phyloP scores from a whole-genome alignment of 495 filamentous ascomycete genomes.

The Talaromyces trachyspermus region DNA sequence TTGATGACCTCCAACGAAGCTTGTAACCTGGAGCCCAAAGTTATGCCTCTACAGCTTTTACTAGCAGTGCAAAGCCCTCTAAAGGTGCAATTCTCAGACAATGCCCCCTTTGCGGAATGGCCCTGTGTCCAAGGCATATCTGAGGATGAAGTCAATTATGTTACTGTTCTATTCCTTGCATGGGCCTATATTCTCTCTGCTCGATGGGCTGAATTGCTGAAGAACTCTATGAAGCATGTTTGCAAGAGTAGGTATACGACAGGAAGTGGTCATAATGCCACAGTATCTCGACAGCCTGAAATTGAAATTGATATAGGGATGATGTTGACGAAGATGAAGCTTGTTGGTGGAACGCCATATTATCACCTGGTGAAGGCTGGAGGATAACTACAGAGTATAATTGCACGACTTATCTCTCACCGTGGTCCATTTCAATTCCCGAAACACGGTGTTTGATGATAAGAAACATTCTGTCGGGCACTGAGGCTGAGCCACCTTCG shows the following conservation, averaged over 20 bases:
- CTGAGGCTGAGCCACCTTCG: conserved; percentile 10
- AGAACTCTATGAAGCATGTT: conserved; percentile 15
- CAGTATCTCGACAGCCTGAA: conserved; percentile 7
- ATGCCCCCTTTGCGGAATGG: conserved; percentile 17
- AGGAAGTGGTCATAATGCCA: not conserved
- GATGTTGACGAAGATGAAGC: conserved; percentile 13
- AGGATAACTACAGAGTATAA: conserved; percentile 17
- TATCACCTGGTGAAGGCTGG: conserved; percentile 16
- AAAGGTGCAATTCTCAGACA: conserved; percentile 14
- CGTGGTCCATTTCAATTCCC: conserved; percentile 17
- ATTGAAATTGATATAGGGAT: conserved; percentile 14
- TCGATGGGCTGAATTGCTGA: conserved; percentile 20
- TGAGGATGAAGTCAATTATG: conserved; percentile 19
- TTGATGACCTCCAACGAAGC: conserved; percentile 17
- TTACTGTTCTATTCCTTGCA: conserved; percentile 17
- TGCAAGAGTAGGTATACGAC: conserved; percentile 9
- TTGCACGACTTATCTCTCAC: conserved; percentile 18
- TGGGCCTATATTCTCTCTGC: conserved; percentile 25
- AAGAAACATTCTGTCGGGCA: not conserved
- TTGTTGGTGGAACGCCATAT: conserved; percentile 16
- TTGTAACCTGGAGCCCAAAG: conserved; percentile 14
- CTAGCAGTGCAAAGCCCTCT: conserved; percentile 10
- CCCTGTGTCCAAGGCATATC: conserved; percentile 15
- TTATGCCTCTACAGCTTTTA: conserved; percentile 13
- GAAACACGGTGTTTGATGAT: conserved; percentile 4